These are phyloP conservation scores for Tulasnella sp. DNA, from an alignment of 768 basidiomycete genomes.

Conservation along the genomic window DNA sequence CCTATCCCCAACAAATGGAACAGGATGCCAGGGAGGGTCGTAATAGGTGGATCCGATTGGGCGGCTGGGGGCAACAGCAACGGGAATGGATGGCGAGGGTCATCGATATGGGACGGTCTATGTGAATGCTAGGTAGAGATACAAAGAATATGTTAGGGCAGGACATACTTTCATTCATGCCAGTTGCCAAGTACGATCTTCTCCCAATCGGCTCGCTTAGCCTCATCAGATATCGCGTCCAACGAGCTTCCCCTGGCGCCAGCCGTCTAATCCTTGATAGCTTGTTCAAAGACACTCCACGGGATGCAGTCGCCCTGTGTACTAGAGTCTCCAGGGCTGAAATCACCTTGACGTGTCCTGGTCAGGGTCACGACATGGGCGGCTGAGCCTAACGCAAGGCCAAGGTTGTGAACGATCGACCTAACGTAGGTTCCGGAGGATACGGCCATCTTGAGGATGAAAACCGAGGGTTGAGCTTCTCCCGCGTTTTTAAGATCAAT, in stretches of 20 bases:
- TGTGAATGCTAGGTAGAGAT: no score
- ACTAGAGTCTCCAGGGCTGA: conserved; percentile 27
- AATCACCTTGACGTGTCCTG: conserved; percentile 80
- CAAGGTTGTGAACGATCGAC: conserved; percentile 88
- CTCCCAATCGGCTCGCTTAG: conserved; percentile 75
- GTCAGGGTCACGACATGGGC: conserved; percentile 89
- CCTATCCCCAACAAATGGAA: not conserved
- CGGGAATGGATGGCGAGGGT: not conserved
- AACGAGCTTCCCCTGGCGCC: conserved; percentile 31
- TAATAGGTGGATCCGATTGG: not conserved
- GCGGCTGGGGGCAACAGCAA: not conserved
- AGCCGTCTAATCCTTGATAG: conserved; percentile 34
- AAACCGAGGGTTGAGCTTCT: conserved; percentile 65
- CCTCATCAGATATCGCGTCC: conserved; percentile 32
- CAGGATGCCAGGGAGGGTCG: not conserved
- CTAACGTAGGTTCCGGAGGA: conserved; percentile 96
- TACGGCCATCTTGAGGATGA: conserved; percentile 83
- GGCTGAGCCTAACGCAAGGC: conserved; percentile 66
- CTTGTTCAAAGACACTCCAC: conserved; percentile 61
- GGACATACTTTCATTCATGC: conserved; percentile 3
- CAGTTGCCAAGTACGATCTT: conserved; percentile 50
- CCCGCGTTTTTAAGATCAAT: no score
- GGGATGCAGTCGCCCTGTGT: conserved; percentile 56
- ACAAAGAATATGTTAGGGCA: no score
- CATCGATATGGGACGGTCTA: not conserved